These are phyloP conservation scores for Phaffia australis DNA, from an alignment of 768 basidiomycete genomes.

Conservation along the genomic window DNA sequence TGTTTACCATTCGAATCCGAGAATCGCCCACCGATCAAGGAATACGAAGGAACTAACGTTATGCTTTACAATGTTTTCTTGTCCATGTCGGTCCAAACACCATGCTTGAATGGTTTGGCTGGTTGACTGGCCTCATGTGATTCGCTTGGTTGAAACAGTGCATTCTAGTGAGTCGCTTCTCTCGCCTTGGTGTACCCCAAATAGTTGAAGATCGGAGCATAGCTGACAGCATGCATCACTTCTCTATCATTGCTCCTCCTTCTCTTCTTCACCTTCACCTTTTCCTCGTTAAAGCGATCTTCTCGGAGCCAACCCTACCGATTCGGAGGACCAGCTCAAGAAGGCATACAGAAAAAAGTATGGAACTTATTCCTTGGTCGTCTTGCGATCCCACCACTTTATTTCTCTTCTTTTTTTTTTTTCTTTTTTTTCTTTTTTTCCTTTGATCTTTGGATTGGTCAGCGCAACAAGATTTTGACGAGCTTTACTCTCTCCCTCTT, in stretches of 20 bases:
- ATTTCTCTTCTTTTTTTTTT: background rate
- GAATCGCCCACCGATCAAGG: too few species aligned
- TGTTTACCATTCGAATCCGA: too few species aligned
- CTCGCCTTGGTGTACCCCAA: background rate
- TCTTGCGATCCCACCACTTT: background rate
- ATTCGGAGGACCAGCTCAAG: slow-evolving; percentile 76
- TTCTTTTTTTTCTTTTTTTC: background rate
- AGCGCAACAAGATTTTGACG: background rate
- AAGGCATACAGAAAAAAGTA: slow-evolving; percentile 91
- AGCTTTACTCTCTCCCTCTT: background rate
- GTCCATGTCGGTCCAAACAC: background rate
- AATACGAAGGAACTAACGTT: too few species aligned
- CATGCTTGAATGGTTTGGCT: too few species aligned
- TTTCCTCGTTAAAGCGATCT: slow-evolving; percentile 50
- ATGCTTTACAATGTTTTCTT: background rate
- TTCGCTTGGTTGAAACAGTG: background rate
- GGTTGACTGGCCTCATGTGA: too few species aligned
- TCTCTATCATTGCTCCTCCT: background rate
- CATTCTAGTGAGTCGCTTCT: slow-evolving; percentile 23
- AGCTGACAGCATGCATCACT: background rate
- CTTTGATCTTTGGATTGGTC: background rate
- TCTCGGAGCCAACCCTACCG: slow-evolving; percentile 68
- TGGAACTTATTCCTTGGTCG: background rate
- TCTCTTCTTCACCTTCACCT: background rate
- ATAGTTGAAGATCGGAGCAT: background rate